Conservation (phyloP, 108 stramenopile genomes). For the Pseudonitzschia pungens region DNA sequence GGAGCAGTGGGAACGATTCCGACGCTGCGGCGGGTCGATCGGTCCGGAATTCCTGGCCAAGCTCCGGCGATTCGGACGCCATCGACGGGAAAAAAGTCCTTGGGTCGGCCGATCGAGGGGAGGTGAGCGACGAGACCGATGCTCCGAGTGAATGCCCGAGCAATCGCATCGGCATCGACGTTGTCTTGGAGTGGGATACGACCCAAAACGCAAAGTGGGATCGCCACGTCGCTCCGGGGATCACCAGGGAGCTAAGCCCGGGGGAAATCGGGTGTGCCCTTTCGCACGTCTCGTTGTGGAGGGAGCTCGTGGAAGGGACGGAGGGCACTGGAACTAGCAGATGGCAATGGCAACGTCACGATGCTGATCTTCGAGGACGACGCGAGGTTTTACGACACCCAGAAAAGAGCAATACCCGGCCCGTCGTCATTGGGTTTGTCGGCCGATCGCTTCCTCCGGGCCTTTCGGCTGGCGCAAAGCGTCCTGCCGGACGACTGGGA, state of each 20-base stretch:
- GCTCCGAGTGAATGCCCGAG: not conserved
- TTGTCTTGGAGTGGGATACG: slow-evolving; percentile 39
- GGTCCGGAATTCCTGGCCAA: not conserved
- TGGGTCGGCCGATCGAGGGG: not conserved
- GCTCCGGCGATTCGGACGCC: slow-evolving; percentile 36
- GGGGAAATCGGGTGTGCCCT: slow-evolving; percentile 52
- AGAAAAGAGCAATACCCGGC: no score
- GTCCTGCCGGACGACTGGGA: slow-evolving; percentile 43
- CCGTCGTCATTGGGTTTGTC: no score
- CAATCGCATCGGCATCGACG: not conserved
- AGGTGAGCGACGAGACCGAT: not conserved
- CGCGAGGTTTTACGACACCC: not conserved
- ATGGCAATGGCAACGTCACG: not conserved
- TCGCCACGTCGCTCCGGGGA: slow-evolving; percentile 20
- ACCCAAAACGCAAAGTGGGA: slow-evolving; percentile 41
- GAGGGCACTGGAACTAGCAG: not conserved
- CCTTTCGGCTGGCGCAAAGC: slow-evolving; percentile 16
- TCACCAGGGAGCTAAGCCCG: slow-evolving; percentile 20
- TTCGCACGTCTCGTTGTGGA: slow-evolving; percentile 46
- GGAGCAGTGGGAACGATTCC: slow-evolving; percentile 23
- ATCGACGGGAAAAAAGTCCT: slow-evolving; percentile 12
- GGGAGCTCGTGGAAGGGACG: slow-evolving; percentile 21
- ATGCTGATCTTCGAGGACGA: slow-evolving; percentile 9
- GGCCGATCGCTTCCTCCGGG: slow-evolving; percentile 21
- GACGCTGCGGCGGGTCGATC: not conserved